phyloP scores from a whole-genome alignment of 768 basidiomycete genomes.

The Leccinellum rugosiceps region DNA sequence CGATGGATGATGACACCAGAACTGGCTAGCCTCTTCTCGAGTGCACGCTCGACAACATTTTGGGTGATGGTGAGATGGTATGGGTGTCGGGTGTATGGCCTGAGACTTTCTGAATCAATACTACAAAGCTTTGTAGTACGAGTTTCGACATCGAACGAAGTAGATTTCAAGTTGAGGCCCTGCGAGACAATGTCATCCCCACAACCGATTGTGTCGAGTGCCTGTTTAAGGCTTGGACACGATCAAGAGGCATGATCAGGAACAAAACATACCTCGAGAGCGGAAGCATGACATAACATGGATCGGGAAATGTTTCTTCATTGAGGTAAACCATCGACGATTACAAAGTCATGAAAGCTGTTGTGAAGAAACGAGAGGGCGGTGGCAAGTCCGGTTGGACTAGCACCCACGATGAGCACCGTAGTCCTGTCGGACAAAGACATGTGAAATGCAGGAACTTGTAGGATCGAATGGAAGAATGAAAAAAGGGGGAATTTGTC shows the following conservation, averaged over 20 bases:
- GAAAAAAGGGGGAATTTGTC: too few species aligned
- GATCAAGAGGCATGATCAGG: not conserved
- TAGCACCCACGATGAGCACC: conserved; percentile 49
- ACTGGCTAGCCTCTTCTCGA: conserved; percentile 33
- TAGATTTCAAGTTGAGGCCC: conserved; percentile 36
- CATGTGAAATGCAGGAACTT: too few species aligned
- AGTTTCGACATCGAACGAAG: conserved; percentile 27
- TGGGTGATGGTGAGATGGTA: conserved; percentile 45
- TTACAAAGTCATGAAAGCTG: conserved; percentile 38
- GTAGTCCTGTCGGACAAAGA: conserved; percentile 37
- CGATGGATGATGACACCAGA: conserved; percentile 34
- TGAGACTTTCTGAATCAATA: conserved; percentile 34
- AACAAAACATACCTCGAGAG: too few species aligned
- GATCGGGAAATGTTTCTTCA: conserved; percentile 43
- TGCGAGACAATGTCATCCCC: conserved; percentile 36
- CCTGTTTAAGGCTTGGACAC: conserved; percentile 37
- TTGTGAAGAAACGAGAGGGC: conserved; percentile 45
- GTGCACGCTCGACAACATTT: conserved; percentile 39
- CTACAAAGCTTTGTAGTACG: conserved; percentile 27
- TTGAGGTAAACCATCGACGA: conserved; percentile 38
- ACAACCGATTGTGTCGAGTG: conserved; percentile 43
- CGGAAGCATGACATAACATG: conserved; percentile 41
- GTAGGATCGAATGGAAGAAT: too few species aligned
- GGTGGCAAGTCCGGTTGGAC: conserved; percentile 45
- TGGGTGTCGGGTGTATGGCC: conserved; percentile 41